These are phyloP conservation scores for Cyclotella kingstonii DNA, from an alignment of 108 stramenopile genomes.

Conservation along the genomic window DNA sequence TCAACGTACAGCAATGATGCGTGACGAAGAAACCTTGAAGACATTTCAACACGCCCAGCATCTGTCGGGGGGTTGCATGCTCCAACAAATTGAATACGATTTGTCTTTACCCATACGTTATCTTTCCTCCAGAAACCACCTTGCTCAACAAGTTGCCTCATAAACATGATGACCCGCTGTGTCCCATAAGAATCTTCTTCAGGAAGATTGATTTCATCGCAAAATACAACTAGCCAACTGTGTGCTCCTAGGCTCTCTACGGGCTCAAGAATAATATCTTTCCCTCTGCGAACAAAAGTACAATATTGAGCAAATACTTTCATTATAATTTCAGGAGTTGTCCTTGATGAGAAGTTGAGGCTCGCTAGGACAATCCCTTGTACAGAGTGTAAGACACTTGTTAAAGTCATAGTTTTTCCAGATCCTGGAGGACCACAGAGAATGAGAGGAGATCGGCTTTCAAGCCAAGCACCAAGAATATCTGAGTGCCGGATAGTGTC, in stretches of 20 bases:
- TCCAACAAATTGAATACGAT: conserved; percentile 94
- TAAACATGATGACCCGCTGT: conserved; percentile 94
- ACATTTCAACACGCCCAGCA: conserved; percentile 91
- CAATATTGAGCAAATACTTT: conserved; percentile 95
- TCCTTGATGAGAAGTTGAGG: conserved; percentile 94
- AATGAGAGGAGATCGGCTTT: conserved; percentile 85
- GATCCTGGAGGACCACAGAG: conserved; percentile 97
- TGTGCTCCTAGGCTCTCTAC: conserved; percentile 69
- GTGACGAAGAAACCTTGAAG: conserved; percentile 93
- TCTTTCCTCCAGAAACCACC: conserved; percentile 97
- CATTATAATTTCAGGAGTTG: conserved; percentile 94
- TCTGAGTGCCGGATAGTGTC: conserved; percentile 95
- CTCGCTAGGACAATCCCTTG: conserved; percentile 91
- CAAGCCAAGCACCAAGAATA: conserved; percentile 93
- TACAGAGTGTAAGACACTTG: conserved; percentile 86
- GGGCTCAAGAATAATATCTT: conserved; percentile 82
- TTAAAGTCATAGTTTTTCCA: conserved; percentile 99
- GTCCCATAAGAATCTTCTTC: conserved; percentile 96
- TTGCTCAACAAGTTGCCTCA: conserved; percentile 97
- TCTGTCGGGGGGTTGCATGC: conserved; percentile 99
- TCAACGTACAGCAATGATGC: conserved; percentile 96
- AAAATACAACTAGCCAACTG: conserved; percentile 96
- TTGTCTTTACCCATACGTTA: conserved; percentile 91
- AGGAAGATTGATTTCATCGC: conserved; percentile 99
- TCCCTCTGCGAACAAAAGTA: conserved; percentile 85